phyloP scores from a whole-genome alignment of 2,329 filamentous ascomycete species.

The Hypoxylon sp. region DNA sequence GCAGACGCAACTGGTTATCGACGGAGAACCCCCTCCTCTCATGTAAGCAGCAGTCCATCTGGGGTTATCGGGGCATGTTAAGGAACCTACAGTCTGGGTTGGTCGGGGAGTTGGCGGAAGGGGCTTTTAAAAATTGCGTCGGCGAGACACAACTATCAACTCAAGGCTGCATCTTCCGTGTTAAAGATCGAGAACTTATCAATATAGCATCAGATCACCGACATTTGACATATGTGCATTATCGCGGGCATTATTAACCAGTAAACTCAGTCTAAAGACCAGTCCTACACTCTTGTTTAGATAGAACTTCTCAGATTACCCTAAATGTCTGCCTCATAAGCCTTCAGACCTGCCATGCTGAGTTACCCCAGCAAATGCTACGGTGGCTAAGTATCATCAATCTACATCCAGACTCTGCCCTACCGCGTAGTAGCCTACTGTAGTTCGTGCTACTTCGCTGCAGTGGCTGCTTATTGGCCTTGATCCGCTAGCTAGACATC shows the following conservation, averaged over 20 bases:
- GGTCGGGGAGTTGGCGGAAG: constrained; percentile 5
- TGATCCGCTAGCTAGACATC: neutral
- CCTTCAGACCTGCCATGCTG: neutral
- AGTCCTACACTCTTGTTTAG: neutral
- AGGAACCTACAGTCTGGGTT: constrained; percentile 5
- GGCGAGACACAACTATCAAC: neutral
- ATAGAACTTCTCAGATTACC: neutral
- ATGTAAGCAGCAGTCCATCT: neutral
- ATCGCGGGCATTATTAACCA: neutral
- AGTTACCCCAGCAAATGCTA: neutral
- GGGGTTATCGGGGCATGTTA: neutral
- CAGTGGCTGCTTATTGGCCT: neutral
- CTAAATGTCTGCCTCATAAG: neutral
- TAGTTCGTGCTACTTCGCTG: too few relatives aligned
- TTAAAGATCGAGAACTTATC: neutral
- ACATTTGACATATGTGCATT: neutral
- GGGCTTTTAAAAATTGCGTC: neutral
- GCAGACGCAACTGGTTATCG: neutral
- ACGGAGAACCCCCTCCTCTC: neutral
- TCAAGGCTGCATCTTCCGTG: neutral
- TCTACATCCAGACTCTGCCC: neutral
- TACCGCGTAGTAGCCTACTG: neutral
- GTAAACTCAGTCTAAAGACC: neutral
- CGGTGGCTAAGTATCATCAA: neutral
- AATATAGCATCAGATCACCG: neutral